Percentiles rank a stretch among this genome's conserved stretches.
phyloP scores from a whole-genome alignment of 768 basidiomycete species.

The Sarcodon sp. region DNA sequence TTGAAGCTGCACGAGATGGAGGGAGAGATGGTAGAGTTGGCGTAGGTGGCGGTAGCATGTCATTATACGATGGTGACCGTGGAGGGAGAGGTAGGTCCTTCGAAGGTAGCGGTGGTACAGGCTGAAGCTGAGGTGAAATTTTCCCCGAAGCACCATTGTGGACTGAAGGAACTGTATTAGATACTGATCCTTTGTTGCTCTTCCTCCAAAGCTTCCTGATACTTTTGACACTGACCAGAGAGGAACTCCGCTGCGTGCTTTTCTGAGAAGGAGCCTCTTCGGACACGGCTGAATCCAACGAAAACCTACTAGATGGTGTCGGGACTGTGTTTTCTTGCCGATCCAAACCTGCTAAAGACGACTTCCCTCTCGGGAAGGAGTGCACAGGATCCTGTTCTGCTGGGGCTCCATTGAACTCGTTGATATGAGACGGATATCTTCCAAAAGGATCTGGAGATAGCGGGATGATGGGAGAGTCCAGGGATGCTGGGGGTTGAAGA shows the following conservation, averaged over 20 bases:
- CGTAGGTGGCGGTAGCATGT: constrained; percentile 12
- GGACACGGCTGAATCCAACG: constrained; percentile 51
- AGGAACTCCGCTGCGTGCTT: constrained; percentile 21
- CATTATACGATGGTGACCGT: background rate
- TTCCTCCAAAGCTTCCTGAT: constrained; percentile 72
- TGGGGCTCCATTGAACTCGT: background rate
- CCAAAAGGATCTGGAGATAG: constrained; percentile 80
- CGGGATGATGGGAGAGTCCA: constrained; percentile 57
- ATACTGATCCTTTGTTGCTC: constrained; percentile 31
- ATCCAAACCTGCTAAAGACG: constrained; percentile 1
- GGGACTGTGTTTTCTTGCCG: constrained; percentile 5
- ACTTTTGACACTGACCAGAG: constrained; percentile 61
- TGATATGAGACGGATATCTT: constrained; percentile 39
- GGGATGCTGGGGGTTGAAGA: constrained; percentile 3
- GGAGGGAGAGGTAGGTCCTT: constrained; percentile 3
- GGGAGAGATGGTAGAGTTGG: constrained; percentile 3
- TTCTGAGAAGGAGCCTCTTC: constrained; percentile 17
- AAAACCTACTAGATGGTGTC: constrained; percentile 42
- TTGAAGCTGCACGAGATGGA: constrained; percentile 23
- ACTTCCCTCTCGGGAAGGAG: constrained; percentile 5
- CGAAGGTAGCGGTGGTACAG: constrained; percentile 1
- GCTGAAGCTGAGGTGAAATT: background rate
- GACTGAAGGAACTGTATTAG: constrained; percentile 1
- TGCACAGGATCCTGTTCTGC: background rate
- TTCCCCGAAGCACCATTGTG: background rate